Percentiles rank a stretch among this genome's conserved stretches.
Evolutionary conservation across 805 yeast genomes (phyloP).

Genomic region (Sporopachydermia lactativora): DNA sequence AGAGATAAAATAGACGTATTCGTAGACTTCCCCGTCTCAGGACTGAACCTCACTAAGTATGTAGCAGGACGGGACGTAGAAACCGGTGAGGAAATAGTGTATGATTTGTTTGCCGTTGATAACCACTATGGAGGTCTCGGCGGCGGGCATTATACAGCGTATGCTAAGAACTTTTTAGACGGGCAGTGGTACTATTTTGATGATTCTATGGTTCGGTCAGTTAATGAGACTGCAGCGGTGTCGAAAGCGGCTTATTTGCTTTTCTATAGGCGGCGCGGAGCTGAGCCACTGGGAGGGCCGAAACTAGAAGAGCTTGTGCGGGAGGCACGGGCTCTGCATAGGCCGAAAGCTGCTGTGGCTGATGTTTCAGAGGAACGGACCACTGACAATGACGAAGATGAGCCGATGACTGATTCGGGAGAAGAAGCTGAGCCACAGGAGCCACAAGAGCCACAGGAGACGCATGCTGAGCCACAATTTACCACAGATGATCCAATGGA

Average conservation of each 20-base stretch:
- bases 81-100: conserved; percentile 26
- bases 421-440: too few species aligned
- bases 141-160: conserved; percentile 95
- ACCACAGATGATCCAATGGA: too few species aligned
- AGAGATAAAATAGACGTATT: conserved; percentile 81
- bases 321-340: too few species aligned
- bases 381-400: too few species aligned
- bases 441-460: too few species aligned
- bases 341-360: too few species aligned
- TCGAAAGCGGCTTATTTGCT: conserved; percentile 76
- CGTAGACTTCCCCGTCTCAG: conserved; percentile 79
- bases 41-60: conserved; percentile 56
- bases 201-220: conserved; percentile 59
- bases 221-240: conserved; percentile 42
- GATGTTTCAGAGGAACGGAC: too few species aligned
- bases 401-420: too few species aligned
- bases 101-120: conserved; percentile 86
- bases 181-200: conserved; percentile 80
- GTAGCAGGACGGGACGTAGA: conserved; percentile 18
- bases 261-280: conserved; percentile 50
- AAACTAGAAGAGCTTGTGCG: conserved; percentile 8
- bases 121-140: conserved; percentile 95
- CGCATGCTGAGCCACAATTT: too few species aligned
- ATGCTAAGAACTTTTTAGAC: conserved; percentile 66
- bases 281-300: conserved; percentile 13